Evolutionary conservation across 2,329 filamentous ascomycete species (phyloP).

Genomic region (Alternaria postmessia): DNA sequence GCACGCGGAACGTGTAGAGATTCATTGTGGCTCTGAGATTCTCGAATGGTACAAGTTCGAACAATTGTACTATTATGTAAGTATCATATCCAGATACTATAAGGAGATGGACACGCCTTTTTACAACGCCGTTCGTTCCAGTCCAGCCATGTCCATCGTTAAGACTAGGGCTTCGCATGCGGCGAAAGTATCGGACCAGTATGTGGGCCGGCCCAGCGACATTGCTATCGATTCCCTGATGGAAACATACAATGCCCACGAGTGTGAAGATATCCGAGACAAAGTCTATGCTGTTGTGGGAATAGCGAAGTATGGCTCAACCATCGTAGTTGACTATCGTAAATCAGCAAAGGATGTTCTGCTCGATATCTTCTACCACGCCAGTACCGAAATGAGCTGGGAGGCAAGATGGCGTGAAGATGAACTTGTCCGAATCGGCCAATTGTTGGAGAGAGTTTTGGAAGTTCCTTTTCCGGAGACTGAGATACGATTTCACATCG

Average conservation of each 20-base stretch:
- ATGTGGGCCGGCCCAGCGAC: too few relatives aligned
- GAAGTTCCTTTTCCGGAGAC: not conserved
- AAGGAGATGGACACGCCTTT: not conserved
- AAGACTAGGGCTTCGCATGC: too few relatives aligned
- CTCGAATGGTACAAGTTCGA: not conserved
- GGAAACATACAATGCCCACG: not conserved
- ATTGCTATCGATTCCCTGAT: not conserved
- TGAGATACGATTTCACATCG: not conserved
- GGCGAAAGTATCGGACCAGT: too few relatives aligned
- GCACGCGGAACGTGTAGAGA: not conserved
- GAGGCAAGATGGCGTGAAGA: not conserved
- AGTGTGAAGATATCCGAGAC: not conserved
- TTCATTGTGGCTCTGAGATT: not conserved
- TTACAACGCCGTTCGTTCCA: not conserved
- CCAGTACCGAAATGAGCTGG: not conserved
- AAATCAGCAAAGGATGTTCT: not conserved
- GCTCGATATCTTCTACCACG: not conserved
- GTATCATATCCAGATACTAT: rapidly evolving
- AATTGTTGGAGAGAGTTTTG: not conserved
- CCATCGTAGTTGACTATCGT: not conserved
- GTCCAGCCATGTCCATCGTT: not conserved
- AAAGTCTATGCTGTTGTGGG: not conserved
- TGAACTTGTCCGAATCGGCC: not conserved
- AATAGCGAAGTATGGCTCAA: not conserved
- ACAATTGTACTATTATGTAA: not conserved